phyloP scores from a whole-genome alignment of 2,329 filamentous ascomycete species.

The Pyricularia pennisetigena region DNA sequence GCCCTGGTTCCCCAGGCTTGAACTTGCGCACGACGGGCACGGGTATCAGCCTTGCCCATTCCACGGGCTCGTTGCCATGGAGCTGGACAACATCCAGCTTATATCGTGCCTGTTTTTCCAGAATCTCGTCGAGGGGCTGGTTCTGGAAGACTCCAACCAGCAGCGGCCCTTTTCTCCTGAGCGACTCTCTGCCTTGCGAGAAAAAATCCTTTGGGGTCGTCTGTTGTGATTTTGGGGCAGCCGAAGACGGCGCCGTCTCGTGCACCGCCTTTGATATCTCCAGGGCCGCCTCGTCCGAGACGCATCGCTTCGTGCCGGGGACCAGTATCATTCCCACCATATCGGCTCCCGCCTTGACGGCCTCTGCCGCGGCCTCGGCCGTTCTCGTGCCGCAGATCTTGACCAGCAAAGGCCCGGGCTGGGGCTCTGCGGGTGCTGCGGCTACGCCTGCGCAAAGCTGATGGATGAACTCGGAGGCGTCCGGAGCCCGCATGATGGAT shows the following conservation, averaged over 20 bases:
- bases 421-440: constrained; percentile 15
- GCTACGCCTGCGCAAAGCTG: constrained; percentile 61
- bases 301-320: constrained; percentile 67
- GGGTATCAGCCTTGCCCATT: constrained; percentile 84
- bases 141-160: constrained; percentile 93
- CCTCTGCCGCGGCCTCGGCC: constrained; percentile 67
- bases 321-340: constrained; percentile 90
- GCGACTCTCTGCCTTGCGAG: constrained; percentile 10
- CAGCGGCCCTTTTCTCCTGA: constrained; percentile 47
- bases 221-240: constrained; percentile 13
- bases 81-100: constrained; percentile 84
- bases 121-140: constrained; percentile 73
- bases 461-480: constrained; percentile 74
- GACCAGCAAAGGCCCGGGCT: constrained; percentile 48
- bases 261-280: constrained; percentile 76
- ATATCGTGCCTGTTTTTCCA: constrained; percentile 67
- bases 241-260: constrained; percentile 13
- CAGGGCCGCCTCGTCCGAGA: constrained; percentile 67
- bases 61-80: constrained; percentile 83
- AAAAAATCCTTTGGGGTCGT: constrained; percentile 54
- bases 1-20: constrained; percentile 61
- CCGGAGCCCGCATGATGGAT: constrained; percentile 83
- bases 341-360: constrained; percentile 81
- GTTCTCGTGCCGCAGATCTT: constrained; percentile 94
- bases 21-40: constrained; percentile 88